Evolutionary conservation across 371 early-diverging fungal species (phyloP), one percentile per base, ranked within the genome.

Genomic region (Capillidium rhysosporum): DNA sequence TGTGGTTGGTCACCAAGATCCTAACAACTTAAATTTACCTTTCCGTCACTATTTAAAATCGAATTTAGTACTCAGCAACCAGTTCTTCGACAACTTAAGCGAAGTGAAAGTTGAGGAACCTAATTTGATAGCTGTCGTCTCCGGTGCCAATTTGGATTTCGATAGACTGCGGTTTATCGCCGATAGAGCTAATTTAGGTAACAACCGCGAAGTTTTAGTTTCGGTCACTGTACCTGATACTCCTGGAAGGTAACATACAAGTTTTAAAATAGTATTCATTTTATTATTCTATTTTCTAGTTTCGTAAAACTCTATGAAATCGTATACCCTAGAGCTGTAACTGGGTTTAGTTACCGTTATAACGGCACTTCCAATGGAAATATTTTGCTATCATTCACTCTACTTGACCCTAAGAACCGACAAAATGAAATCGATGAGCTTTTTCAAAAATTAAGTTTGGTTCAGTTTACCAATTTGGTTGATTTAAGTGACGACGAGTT

Each of bases 101-200:
- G 1, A 61, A 66, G 46, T 51, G 69, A 26, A 64, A 9, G 64
- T 73, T 3, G 69, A 60, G 0, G 57, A 54, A 53, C 61, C 67
- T 46, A 72, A 75, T 7, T 81, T 83, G 54, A 74, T 92, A 2
- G 81, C 86, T 9, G 75, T 92, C 54, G 69, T 83, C 39, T 81
- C 82, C 10, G 97, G 97, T 16, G 97, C 97, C 49, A 97, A 97
- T 68, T 93, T 94, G 81, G 90, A 94, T 69, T 97, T 94, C 75
- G 90, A 92, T 63, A 80, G 93, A 4, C 70, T 97, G 20, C 75
- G 93, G 21, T 95, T 93, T 59, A 92, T 97, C 12, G 89, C 91
- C 14, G 94, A 94, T 62, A 83, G 93, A 51, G 89, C 94, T 0
- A 80, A 83, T 10, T 63, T 94, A 12, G 95, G 97, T 56, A 92